These are phyloP conservation scores for Aaosphaeria arxii DNA, from an alignment of 2,329 filamentous ascomycete species.

Conservation along the genomic window DNA sequence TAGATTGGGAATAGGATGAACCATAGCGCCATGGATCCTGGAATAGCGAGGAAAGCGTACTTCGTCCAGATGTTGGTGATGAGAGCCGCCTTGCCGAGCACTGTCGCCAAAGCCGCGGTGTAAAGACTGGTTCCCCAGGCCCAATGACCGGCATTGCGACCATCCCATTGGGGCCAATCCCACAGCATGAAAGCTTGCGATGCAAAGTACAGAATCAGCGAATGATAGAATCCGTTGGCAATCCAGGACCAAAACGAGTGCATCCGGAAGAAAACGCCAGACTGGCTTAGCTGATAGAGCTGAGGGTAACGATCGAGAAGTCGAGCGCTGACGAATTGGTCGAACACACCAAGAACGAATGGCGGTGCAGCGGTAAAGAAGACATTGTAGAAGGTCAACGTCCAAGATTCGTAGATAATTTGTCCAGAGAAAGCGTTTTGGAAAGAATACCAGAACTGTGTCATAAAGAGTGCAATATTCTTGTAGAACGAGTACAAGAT, in stretches of 20 bases:
- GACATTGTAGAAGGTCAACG: conserved; percentile 98
- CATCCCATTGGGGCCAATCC: conserved; percentile 76
- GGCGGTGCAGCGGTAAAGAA: conserved; percentile 94
- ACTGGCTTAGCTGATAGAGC: conserved; percentile 88
- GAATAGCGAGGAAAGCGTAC: conserved; percentile 93
- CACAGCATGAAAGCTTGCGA: conserved; percentile 76
- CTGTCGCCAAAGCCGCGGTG: conserved; percentile 87
- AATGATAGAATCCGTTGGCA: conserved; percentile 92
- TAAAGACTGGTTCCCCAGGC: conserved; percentile 97
- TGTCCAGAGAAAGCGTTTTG: conserved; percentile 97
- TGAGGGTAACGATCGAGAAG: conserved; percentile 94
- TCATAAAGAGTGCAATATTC: conserved; percentile 98
- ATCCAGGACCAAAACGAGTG: conserved; percentile 94
- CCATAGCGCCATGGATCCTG: conserved; percentile 90
- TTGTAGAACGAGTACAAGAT: conserved; percentile 99
- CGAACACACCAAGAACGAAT: conserved; percentile 91
- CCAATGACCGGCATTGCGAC: conserved; percentile 87
- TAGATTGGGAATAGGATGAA: conserved; percentile 86
- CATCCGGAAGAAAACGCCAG: conserved; percentile 88
- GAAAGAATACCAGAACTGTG: conserved; percentile 98
- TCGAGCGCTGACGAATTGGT: conserved; percentile 94
- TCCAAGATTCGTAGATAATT: conserved; percentile 99
- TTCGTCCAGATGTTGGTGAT: conserved; percentile 99
- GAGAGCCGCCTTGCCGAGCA: conserved; percentile 89
- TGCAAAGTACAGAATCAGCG: conserved; percentile 85